Evolutionary conservation across 139 green algal genomes (phyloP), one percentile per base, ranked within the genome.

Genomic region (Chlorella sp.): DNA sequence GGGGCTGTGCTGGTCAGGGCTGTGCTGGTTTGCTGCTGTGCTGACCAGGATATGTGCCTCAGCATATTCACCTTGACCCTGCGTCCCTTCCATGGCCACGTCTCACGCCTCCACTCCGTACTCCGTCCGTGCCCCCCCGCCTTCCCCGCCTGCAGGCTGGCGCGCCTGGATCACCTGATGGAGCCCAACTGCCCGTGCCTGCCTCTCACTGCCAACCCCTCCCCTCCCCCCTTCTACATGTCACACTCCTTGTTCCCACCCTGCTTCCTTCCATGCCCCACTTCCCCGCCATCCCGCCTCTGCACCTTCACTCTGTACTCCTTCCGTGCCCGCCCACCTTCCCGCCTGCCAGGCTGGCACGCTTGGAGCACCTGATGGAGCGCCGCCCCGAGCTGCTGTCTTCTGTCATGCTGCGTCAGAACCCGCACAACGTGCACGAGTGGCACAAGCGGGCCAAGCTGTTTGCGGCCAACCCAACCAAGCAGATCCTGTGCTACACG

Each of bases 371-470:
- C 92, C 91, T 98, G 48, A 95, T 98, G 89, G 92, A 94, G 83
- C 92, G 97, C n/a, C 94, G 98, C n/a, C 97, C 97, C 11, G 96
- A 97, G 92, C 93, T 99, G 92, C 92, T 99, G 88, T 95, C 86
- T 86, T 95, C 91, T 76, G 98, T 99, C 39, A 97, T 99, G 94
- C 95, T 99, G 89, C 94, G 98, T 78, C 98, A 99, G 93, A 99
- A 99, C 95, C 98, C 98, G 42, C 97, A 99, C 95, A 99, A 99
- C 86, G 97, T 99, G 89, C 90, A 95, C 85, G 98, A 99, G 94
- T 99, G 97, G 97, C 96, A 98, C 92, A 98, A 98, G 92, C 94
- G 98, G 42, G 97, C 97, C 37, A 97, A 97, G 94, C 94, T 99
- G 26, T 99, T 99, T 83, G 90, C 93, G n/a, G 93, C 94, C 66